Evolutionary conservation across 1,284 basidiomycete species (phyloP), one percentile per base, ranked within the genome.

Genomic region (Porogramme epimiltina): DNA sequence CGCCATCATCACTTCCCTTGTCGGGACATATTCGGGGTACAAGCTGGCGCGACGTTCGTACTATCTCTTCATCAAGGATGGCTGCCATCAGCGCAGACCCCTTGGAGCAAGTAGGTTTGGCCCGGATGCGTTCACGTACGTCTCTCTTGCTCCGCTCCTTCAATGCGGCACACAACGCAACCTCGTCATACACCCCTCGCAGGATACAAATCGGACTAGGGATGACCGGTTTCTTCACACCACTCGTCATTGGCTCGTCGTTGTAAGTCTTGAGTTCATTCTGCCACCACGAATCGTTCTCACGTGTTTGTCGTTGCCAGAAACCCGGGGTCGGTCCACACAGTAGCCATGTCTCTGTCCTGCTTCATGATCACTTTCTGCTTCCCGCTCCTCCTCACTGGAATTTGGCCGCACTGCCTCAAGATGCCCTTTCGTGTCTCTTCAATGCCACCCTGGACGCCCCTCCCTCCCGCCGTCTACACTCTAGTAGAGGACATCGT

Each of bases 1-100:
- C 42, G 68, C 68, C 31, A 70, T 70, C 56, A 68, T 70, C 46
- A 70, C 68, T 19, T 60, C 60, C 16, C 56, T 68, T 42, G 66
- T 69, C 37, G 68, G 68, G 33, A 65, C 66, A 22, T 66, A 66
- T 26, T 65, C 63, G n/a, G 65, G 66, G 15, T 62, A 63, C 58
- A 70, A 69, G 47, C 51, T 70, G 22, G 62, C 64, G 0, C 52
- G 63, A 23, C 48, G 68, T 9, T 61, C 59, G 31, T 70, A 55
- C 54, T 58, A 60, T 41, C 58, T 70, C 42, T 68, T 61, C 61
- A 60, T 68, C 44, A 54, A 51, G 37, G 57, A 60, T 31, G 62
- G 64, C 20, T 58, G 64, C 40, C 61, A 66, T 46, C 59, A 56
- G 38, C 55, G 66, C 3, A 44, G 67, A 20, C 68, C 68, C 2